phyloP scores from a whole-genome alignment of 2,329 filamentous ascomycete genomes.

The Penicillium hesseltinei region DNA sequence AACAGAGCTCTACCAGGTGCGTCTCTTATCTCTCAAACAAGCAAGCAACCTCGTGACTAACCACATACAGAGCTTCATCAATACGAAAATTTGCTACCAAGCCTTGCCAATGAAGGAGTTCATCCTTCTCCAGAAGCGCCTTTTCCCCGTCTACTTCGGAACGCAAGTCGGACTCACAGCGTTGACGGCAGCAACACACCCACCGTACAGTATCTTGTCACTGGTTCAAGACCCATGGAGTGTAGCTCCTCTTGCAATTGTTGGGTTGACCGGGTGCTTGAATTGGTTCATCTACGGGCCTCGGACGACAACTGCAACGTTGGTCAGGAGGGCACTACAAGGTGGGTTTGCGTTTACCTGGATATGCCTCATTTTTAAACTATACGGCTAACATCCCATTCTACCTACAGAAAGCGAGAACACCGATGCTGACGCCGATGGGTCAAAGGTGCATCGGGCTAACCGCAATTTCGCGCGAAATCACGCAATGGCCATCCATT shows the following conservation, averaged over 20 bases:
- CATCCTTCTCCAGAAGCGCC: constrained; percentile 38
- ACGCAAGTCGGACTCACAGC: constrained; percentile 37
- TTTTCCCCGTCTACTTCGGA: constrained; percentile 44
- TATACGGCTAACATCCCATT: not conserved
- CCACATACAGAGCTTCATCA: constrained; percentile 36
- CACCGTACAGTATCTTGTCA: constrained; percentile 33
- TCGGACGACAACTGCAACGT: constrained; percentile 32
- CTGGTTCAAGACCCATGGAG: constrained; percentile 22
- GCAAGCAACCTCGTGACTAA: not conserved
- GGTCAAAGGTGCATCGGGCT: constrained; percentile 13
- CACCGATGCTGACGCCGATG: not conserved
- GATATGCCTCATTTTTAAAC: not conserved
- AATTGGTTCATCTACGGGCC: constrained; percentile 41
- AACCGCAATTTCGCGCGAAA: constrained; percentile 37
- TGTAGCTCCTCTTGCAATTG: constrained; percentile 31
- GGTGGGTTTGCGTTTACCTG: constrained; percentile 12
- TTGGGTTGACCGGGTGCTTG: constrained; percentile 31
- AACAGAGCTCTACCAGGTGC: constrained; percentile 38
- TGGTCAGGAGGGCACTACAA: constrained; percentile 31
- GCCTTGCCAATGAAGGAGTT: constrained; percentile 40
- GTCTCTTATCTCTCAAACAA: not conserved
- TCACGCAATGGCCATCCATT: constrained; percentile 46
- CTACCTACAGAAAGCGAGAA: constrained; percentile 8
- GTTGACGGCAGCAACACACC: constrained; percentile 35
- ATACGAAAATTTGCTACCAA: constrained; percentile 41